Base-by-base conservation (phyloP, 768 basidiomycete species). In the Serendipita vermifera region DNA sequence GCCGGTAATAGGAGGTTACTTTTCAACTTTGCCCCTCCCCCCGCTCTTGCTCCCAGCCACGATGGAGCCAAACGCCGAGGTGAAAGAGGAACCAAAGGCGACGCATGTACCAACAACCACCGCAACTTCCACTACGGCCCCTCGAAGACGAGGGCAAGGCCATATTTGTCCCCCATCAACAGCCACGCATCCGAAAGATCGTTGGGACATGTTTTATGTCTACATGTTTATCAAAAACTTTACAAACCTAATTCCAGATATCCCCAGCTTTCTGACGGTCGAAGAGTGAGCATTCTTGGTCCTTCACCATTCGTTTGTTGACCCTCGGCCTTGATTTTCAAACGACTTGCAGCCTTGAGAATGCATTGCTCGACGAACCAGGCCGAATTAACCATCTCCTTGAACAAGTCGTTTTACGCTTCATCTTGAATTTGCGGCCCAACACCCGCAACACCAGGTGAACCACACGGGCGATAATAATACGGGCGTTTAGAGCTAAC, bases 381-480 rank as follows among this genome's bases (percentile, higher is more conserved):
- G 69, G 79, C 82, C 56, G 81, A 87, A 68, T 74, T 78, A 58
- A 76, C n/a, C 9, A n/a, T 2, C 27, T 89, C 63, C 73, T 91
- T 60, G 82, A 80, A 39, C 77, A 79, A 65, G 73, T 90, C 62
- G 79, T 91, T 20, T 74, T 75, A 58, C 78, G 81, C 58, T 90
- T 91, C 67, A 77, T 91, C 62, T 73, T 82, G 63, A 89, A 87
- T 69, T 78, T 91, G 62, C 80, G 81, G 65, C 87, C 88, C 17
- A 83, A 83, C 69, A 84, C 87, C 81, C 85, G 87, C 83, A 88
- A 88, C 75, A 75, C 87, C 70, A 85, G 83, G 87, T 86, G 71
- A n/a, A n/a, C n/a, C n/a, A n/a, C n/a, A n/a, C n/a, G n/a, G n/a
- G n/a, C n/a, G n/a, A n/a, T n/a, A n/a, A n/a, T n/a, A n/a, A n/a